These are phyloP conservation scores for Isabelozyma heimii DNA, from an alignment of 805 yeast genomes.

Conservation along the genomic window DNA sequence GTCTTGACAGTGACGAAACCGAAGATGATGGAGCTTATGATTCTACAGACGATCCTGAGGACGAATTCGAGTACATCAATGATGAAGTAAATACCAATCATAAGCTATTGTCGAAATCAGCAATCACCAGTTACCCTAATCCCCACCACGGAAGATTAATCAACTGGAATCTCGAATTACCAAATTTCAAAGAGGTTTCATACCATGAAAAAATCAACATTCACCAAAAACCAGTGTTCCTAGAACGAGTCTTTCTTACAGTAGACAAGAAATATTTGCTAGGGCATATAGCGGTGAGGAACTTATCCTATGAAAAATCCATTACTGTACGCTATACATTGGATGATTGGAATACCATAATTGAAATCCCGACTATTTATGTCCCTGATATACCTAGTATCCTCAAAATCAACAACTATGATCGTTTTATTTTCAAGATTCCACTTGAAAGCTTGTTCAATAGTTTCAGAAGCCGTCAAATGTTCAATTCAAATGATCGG, in stretches of 20 bases:
- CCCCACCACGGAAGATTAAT: constrained; percentile 10
- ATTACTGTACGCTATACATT: constrained; percentile 72
- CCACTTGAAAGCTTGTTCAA: constrained; percentile 44
- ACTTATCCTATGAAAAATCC: constrained; percentile 63
- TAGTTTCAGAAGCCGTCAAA: constrained; percentile 17
- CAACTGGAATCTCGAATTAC: constrained; percentile 45
- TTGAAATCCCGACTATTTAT: constrained; percentile 65
- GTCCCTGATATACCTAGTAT: constrained; percentile 52
- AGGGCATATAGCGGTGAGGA: constrained; percentile 79
- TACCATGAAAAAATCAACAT: constrained; percentile 41
- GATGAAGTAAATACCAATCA: constrained; percentile 8
- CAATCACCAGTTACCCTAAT: constrained; percentile 18
- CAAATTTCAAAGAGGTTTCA: constrained; percentile 44
- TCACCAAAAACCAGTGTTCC: constrained; percentile 42
- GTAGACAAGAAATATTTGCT: constrained; percentile 55
- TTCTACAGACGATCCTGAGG: constrained; percentile 13
- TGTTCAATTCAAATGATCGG: constrained; percentile 1
- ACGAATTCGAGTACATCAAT: constrained; percentile 8
- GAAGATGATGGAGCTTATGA: constrained; percentile 14
- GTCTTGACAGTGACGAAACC: constrained; percentile 13
- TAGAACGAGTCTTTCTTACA: constrained; percentile 63
- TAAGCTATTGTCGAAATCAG: background rate
- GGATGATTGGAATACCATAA: constrained; percentile 75
- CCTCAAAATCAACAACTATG: constrained; percentile 53
- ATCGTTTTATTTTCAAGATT: constrained; percentile 68